These are phyloP conservation scores for Zelonia costaricensis DNA, from an alignment of 208 protist genomes.

Conservation along the genomic window DNA sequence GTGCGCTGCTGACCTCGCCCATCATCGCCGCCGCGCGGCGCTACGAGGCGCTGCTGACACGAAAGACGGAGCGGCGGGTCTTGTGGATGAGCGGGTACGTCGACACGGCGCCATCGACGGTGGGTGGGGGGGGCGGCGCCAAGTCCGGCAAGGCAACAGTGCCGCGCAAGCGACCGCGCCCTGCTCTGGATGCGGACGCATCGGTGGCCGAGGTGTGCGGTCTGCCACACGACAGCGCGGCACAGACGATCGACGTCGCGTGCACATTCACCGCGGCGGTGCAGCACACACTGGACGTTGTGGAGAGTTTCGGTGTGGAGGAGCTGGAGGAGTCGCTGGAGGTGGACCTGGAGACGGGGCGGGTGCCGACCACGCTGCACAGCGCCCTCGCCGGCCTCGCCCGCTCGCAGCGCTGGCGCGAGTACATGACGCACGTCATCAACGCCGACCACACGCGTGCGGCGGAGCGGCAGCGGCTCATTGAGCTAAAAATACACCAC, in stretches of 20 bases:
- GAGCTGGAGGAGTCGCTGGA: constrained; percentile 23
- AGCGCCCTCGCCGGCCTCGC: constrained; percentile 19
- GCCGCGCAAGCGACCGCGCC: not conserved
- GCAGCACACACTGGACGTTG: constrained; percentile 10
- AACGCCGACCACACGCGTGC: constrained; percentile 3
- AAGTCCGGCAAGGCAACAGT: too few relatives aligned
- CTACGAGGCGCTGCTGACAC: constrained; percentile 12
- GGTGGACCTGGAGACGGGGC: constrained; percentile 4
- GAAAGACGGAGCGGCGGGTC: constrained; percentile 17
- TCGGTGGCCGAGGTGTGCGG: constrained; percentile 6
- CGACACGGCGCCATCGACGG: not conserved
- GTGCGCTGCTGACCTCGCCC: constrained; percentile 34
- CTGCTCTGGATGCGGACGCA: constrained; percentile 2
- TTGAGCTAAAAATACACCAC: constrained; percentile 21
- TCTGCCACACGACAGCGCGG: not conserved
- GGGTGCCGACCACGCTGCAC: constrained; percentile 26
- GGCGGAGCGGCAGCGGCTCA: constrained; percentile 10
- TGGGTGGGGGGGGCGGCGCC: not conserved
- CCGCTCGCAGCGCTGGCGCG: constrained; percentile 24
- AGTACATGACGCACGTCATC: constrained; percentile 18
- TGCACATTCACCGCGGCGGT: constrained; percentile 1
- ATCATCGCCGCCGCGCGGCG: constrained; percentile 19
- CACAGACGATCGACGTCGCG: not conserved
- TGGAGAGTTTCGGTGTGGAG: constrained; percentile 12
- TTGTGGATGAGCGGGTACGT: constrained; percentile 18